Conservation (phyloP, 2,329 filamentous ascomycete species). For the Microascus cirrosus region DNA sequence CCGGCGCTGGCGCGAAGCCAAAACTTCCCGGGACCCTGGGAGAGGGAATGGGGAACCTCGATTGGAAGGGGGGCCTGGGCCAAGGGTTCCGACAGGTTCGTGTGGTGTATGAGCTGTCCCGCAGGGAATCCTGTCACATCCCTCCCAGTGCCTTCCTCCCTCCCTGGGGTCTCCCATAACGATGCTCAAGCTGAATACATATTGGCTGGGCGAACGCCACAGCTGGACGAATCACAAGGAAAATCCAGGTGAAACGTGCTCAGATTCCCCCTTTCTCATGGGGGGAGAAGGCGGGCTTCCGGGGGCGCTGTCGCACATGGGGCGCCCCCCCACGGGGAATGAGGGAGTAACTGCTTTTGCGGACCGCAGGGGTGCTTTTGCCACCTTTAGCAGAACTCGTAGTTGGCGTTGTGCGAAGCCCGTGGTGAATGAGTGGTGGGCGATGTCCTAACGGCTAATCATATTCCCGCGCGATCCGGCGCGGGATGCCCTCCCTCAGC, state of each 20-base stretch:
- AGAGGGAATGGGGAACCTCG: too few relatives aligned
- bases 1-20: not conserved
- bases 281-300: not conserved
- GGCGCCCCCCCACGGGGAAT: not conserved
- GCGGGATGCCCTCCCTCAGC: not conserved
- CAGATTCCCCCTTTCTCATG: not conserved
- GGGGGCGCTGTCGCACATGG: not conserved
- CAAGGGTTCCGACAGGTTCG: too few relatives aligned
- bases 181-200: too few relatives aligned
- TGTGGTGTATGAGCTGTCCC: too few relatives aligned
- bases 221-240: not conserved
- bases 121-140: too few relatives aligned
- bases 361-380: not conserved
- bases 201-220: too few relatives aligned
- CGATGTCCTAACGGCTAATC: not conserved
- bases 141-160: too few relatives aligned
- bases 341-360: not conserved
- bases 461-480: not conserved
- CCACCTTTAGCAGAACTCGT: too few relatives aligned
- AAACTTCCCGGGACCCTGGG: not conserved
- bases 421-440: not conserved
- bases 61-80: too few relatives aligned
- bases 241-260: not conserved
- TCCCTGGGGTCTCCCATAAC: too few relatives aligned
- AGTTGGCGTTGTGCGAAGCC: not conserved